A percentile compares a stretch with the other conserved stretches of the same genome.
These are phyloP conservation scores for Alternaria triticina DNA, from an alignment of 2,329 filamentous ascomycete species.

Conservation along the genomic window DNA sequence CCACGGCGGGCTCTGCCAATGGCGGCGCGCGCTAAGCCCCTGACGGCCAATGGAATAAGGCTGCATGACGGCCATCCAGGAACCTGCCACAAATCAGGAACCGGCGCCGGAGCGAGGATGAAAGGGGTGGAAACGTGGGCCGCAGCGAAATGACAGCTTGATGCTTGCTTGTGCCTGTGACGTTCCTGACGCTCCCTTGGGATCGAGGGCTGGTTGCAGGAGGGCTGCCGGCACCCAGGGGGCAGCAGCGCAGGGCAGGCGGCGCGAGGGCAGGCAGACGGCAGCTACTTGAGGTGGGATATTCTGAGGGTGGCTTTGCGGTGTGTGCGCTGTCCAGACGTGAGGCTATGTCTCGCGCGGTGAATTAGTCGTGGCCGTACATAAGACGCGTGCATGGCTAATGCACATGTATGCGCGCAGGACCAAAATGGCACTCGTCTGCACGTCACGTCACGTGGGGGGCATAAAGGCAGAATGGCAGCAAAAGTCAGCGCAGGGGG, in stretches of 20 bases:
- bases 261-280: not conserved
- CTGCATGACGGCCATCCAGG: slow-evolving; percentile 40
- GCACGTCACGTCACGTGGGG: slow-evolving; percentile 30
- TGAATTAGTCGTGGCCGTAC: slow-evolving; percentile 27
- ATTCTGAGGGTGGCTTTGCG: slow-evolving; percentile 9
- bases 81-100: slow-evolving; percentile 36
- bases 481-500: slow-evolving; percentile 18
- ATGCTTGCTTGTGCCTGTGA: slow-evolving; percentile 22
- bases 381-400: slow-evolving; percentile 32
- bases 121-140: slow-evolving; percentile 26
- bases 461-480: slow-evolving; percentile 1
- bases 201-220: not conserved
- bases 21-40: slow-evolving; percentile 13
- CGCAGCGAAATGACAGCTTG: slow-evolving; percentile 26
- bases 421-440: slow-evolving; percentile 15
- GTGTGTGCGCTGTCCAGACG: slow-evolving; percentile 4
- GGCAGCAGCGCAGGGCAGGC: not conserved
- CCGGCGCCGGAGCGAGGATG: slow-evolving; percentile 25
- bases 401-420: slow-evolving; percentile 18
- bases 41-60: slow-evolving; percentile 35
- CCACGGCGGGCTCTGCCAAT: slow-evolving; percentile 25
- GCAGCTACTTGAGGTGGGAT: not conserved
- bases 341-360: slow-evolving; percentile 18
- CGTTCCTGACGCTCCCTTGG: slow-evolving; percentile 10
- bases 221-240: not conserved